A percentile compares a stretch with the other conserved stretches of the same genome.
Conservation (phyloP, 768 basidiomycete genomes). For the Lenzites betulinus region DNA sequence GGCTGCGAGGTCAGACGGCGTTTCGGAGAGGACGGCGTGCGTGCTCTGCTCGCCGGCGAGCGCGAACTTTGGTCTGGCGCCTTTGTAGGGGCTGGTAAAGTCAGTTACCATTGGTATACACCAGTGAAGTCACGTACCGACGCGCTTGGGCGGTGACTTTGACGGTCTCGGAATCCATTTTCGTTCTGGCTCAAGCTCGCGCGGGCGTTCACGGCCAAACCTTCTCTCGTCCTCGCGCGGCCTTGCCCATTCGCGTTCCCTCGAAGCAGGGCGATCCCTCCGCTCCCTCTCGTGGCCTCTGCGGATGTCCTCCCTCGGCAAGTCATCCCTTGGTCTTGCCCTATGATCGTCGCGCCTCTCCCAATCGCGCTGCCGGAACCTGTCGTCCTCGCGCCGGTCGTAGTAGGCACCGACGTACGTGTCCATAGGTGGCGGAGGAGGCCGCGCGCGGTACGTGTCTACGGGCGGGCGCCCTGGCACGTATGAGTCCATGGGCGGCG, state of each 20-base stretch:
- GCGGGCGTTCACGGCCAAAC: conserved; percentile 12
- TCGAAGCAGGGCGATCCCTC: conserved; percentile 1
- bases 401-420: conserved; percentile 23
- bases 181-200: conserved; percentile 18
- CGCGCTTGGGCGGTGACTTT: conserved; percentile 27
- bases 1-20: conserved; percentile 13
- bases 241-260: conserved; percentile 7
- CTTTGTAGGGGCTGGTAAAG: conserved; percentile 3
- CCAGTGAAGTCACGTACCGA: conserved; percentile 20
- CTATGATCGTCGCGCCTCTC: conserved; percentile 25
- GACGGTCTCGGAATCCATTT: conserved; percentile 25
- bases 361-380: conserved; percentile 23
- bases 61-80: conserved; percentile 3
- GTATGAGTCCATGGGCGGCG: conserved; percentile 25
- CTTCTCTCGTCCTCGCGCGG: conserved; percentile 18
- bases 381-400: conserved; percentile 26
- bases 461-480: conserved; percentile 17
- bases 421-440: conserved; percentile 12
- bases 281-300: conserved; percentile 3
- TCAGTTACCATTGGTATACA: neutral
- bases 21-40: conserved; percentile 14
- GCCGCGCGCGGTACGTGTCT: conserved; percentile 16
- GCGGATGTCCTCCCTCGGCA: conserved; percentile 11
- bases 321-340: conserved; percentile 11
- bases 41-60: conserved; percentile 13